Conservation (phyloP, 371 early-diverging fungal species). For the Apophysomyces ossiformis region DNA sequence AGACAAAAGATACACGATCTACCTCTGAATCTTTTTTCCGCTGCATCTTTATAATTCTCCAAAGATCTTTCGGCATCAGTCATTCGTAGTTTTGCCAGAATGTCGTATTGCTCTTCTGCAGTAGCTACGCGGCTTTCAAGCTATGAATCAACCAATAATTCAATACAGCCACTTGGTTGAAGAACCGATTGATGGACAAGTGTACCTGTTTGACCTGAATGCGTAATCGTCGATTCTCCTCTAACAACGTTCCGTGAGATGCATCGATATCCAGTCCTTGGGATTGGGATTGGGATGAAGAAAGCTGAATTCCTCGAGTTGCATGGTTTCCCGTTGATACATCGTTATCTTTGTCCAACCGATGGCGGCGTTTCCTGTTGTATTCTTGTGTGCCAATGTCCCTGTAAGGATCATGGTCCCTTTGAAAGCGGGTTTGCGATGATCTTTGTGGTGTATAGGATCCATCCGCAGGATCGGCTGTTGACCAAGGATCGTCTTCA, state of each 20-base stretch:
- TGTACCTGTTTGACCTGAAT: not conserved
- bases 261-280: not conserved
- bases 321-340: no score
- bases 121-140: not conserved
- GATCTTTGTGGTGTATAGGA: not conserved
- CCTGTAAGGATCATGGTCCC: not conserved
- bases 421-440: slow-evolving; percentile 2
- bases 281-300: no score
- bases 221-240: slow-evolving; percentile 4
- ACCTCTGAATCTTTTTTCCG: slow-evolving; percentile 14
- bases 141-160: not conserved
- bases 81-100: slow-evolving; percentile 10
- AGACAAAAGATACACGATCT: not conserved
- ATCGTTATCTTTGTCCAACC: not conserved
- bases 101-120: slow-evolving; percentile 19
- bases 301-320: no score
- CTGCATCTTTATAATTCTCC: slow-evolving; percentile 11
- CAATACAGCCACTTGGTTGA: not conserved
- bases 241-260: not conserved
- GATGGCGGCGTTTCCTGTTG: not conserved
- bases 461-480: not conserved
- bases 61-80: slow-evolving; percentile 21
- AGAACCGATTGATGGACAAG: not conserved
- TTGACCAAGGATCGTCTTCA: not conserved
- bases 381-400: not conserved